Base-by-base conservation (phyloP, 2,329 filamentous ascomycete species). In the Botrytis fabae region DNA sequence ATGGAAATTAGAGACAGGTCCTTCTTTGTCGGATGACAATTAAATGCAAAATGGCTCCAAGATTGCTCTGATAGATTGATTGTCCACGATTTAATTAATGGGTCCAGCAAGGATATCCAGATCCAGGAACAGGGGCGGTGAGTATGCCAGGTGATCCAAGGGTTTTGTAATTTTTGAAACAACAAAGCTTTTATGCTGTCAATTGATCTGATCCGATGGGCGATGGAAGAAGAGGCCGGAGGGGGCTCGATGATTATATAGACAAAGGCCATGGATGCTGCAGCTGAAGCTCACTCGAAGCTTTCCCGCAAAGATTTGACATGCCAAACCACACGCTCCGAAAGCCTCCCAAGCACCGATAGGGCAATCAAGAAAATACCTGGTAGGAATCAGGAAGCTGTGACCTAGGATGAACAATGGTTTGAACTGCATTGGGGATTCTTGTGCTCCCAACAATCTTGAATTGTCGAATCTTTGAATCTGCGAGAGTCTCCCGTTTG, bases 51-150 rank as follows among this genome's bases (percentile, higher is more conserved):
- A 71, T 59, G 70, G 70, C 46, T 66, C 38, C 60, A 48, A 68
- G 38, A 66, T 42, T 28, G 60, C n/a, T 57, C 28, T 44, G 59
- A 66, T 71, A 66, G 70, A 54, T 62, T 38, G 70, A 48, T 44
- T 65, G 60, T 66, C 48, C 66, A 69, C 66, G 66, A 61, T 57
- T 71, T 46, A 65, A 70, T 62, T 59, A 38, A 71, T 71, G 70
- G 70, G 70, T 71, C 70, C 70, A 38, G 38, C 70, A 71, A 71
- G 70, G 61, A 46, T 71, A 46, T 57, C n/a, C 35, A 59, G 62
- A 66, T 66, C 70, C 62, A 71, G 60, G 70, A 71, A 66, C 70
- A 68, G 70, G 70, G 70, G 70, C 70, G 70, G 70, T 71, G 70
- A 57, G 70, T 44, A 71, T 71, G 40, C 70, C 70, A 71, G 70